Evolutionary conservation across 2,329 filamentous ascomycete species (phyloP).

Genomic region (Colletotrichum simmondsii): DNA sequence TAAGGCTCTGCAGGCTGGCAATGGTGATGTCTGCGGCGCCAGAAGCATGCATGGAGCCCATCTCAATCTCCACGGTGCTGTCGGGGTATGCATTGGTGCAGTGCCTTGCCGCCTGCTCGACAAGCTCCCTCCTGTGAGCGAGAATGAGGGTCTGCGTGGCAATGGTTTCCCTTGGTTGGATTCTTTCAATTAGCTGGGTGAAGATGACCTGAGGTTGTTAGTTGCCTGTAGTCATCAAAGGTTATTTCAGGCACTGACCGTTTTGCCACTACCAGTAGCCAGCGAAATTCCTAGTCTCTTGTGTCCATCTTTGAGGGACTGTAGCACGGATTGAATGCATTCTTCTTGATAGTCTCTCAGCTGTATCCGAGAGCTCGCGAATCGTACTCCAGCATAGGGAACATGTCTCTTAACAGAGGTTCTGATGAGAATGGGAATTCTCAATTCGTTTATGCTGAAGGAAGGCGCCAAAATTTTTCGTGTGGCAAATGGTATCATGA

Average conservation of each 20-base stretch:
- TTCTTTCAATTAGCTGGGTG: conserved; percentile 88
- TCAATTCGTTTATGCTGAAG: background rate
- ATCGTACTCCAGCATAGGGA: background rate
- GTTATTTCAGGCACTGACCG: conserved; percentile 57
- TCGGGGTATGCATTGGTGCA: conserved; percentile 83
- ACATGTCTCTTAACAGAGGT: background rate
- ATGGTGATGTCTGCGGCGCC: conserved; percentile 92
- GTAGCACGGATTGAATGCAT: conserved; percentile 84
- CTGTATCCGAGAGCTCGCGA: conserved; percentile 53
- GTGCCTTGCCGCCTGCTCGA: conserved; percentile 92
- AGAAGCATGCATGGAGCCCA: conserved; percentile 81
- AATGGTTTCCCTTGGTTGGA: conserved; percentile 64
- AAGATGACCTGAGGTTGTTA: conserved; percentile 79
- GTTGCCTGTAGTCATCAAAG: background rate
- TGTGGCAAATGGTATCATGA: background rate
- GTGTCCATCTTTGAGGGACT: conserved; percentile 75
- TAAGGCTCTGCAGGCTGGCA: conserved; percentile 88
- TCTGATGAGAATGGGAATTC: background rate
- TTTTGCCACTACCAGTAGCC: conserved; percentile 91
- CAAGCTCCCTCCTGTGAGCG: conserved; percentile 90
- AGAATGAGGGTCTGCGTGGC: conserved; percentile 88
- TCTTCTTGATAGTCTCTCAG: conserved; percentile 91
- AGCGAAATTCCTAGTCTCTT: conserved; percentile 86
- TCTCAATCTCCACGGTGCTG: conserved; percentile 88
- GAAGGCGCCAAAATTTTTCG: background rate